Percentiles rank a stretch among this genome's conserved stretches.
Conservation (phyloP, 176 grass and related monocot genomes). For the Puccinellia tenuiflora region DNA sequence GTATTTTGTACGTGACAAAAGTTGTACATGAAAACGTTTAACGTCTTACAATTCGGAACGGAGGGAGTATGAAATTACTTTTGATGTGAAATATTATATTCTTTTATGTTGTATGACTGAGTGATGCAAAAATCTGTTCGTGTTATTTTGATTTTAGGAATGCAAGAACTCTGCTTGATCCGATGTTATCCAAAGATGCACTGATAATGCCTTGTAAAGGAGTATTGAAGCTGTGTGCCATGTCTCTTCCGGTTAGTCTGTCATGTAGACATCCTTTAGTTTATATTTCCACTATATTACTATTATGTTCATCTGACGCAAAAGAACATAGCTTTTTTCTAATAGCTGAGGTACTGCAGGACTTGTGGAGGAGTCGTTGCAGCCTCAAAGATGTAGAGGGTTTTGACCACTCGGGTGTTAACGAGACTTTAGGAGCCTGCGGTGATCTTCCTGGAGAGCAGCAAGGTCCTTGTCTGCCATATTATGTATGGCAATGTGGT, state of each 20-base stretch:
- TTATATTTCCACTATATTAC: background rate
- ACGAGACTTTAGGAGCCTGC: constrained; percentile 82
- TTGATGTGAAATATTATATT: background rate
- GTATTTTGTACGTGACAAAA: too few relatives aligned
- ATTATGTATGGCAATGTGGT: constrained; percentile 90
- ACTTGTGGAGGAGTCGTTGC: constrained; percentile 78
- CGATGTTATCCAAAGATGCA: constrained; percentile 60
- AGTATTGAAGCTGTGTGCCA: constrained; percentile 73
- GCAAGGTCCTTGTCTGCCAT: constrained; percentile 68
- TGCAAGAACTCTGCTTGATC: constrained; percentile 64
- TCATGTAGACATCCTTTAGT: background rate
- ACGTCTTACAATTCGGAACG: too few relatives aligned
- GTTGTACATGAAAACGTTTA: too few relatives aligned
- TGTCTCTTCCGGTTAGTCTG: constrained; percentile 90
- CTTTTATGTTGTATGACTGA: background rate
- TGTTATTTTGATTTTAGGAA: constrained; percentile 48
- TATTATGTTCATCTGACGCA: background rate
- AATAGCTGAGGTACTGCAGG: constrained; percentile 24
- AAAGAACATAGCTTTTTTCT: background rate
- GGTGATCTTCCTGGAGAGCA: constrained; percentile 58
- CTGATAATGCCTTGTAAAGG: constrained; percentile 75
- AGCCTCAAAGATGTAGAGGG: constrained; percentile 63
- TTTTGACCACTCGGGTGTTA: constrained; percentile 75
- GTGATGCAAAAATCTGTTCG: background rate
- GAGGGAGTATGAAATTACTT: background rate